phyloP scores from a whole-genome alignment of 139 green algal species.

The Picochlorum sp. region DNA sequence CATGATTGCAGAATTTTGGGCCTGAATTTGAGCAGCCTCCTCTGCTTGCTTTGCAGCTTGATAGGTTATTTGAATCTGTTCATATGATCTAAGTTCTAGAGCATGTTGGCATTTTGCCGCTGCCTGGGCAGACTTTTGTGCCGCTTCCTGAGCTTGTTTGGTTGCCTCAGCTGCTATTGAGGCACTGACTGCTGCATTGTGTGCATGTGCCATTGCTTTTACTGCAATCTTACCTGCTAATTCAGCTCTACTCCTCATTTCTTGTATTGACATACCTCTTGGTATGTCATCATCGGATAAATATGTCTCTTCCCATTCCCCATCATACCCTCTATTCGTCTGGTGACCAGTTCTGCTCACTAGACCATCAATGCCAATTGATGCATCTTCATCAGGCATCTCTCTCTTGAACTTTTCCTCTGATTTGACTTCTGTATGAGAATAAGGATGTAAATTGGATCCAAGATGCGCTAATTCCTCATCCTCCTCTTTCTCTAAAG shows the following conservation, averaged over 20 bases:
- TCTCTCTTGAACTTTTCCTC: too few relatives aligned
- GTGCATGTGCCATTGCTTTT: background rate
- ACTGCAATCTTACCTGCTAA: background rate
- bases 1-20: background rate
- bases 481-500: too few relatives aligned
- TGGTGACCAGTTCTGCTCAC: too few relatives aligned
- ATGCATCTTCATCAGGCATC: too few relatives aligned
- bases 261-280: background rate
- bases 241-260: background rate
- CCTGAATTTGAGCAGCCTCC: background rate
- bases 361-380: too few relatives aligned
- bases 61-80: background rate
- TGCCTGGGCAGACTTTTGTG: background rate
- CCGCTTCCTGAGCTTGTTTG: slow-evolving; percentile 1
- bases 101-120: background rate
- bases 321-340: too few relatives aligned
- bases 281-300: background rate
- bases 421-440: too few relatives aligned
- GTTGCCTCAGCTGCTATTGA: slow-evolving; percentile 6
- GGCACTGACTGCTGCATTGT: background rate
- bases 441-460: too few relatives aligned
- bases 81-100: background rate
- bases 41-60: background rate
- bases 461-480: too few relatives aligned
- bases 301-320: too few relatives aligned